phyloP scores from a whole-genome alignment of 225 moss, liverwort and hornwort species.

The Physcomitrellopsis africana region DNA sequence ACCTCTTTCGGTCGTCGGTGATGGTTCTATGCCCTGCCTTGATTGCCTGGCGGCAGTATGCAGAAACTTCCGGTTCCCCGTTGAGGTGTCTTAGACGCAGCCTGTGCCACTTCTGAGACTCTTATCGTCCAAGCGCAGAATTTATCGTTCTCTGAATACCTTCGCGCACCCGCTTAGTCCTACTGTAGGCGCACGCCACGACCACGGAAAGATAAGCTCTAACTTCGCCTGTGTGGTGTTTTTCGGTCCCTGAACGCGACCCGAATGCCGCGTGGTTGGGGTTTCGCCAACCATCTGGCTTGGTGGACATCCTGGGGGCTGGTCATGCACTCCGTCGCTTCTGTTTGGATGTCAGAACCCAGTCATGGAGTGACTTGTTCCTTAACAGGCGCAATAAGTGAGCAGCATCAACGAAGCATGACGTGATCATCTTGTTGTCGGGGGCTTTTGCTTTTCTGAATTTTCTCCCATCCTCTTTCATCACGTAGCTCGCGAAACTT shows the following conservation, averaged over 20 bases:
- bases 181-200: neutral
- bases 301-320: neutral
- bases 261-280: neutral
- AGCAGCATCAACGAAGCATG: too few relatives aligned
- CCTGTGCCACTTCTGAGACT: neutral
- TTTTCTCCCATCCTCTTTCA: neutral
- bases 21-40: neutral
- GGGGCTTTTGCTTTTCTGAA: constrained; percentile 12
- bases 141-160: neutral
- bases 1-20: constrained; percentile 9
- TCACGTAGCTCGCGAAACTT: constrained; percentile 21
- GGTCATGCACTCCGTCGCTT: neutral
- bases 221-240: neutral
- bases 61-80: neutral
- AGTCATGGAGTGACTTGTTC: too few relatives aligned
- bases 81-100: constrained; percentile 8
- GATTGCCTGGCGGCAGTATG: constrained; percentile 25
- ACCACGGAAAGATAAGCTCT: neutral
- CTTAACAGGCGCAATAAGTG: too few relatives aligned
- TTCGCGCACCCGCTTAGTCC: neutral
- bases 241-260: neutral
- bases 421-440: too few relatives aligned
- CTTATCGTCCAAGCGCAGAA: constrained; percentile 4
- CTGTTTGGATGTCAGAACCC: neutral
- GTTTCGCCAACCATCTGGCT: constrained; percentile 17